These are phyloP conservation scores for Russula griseocarnosa DNA, from an alignment of 768 basidiomycete species.

Conservation along the genomic window DNA sequence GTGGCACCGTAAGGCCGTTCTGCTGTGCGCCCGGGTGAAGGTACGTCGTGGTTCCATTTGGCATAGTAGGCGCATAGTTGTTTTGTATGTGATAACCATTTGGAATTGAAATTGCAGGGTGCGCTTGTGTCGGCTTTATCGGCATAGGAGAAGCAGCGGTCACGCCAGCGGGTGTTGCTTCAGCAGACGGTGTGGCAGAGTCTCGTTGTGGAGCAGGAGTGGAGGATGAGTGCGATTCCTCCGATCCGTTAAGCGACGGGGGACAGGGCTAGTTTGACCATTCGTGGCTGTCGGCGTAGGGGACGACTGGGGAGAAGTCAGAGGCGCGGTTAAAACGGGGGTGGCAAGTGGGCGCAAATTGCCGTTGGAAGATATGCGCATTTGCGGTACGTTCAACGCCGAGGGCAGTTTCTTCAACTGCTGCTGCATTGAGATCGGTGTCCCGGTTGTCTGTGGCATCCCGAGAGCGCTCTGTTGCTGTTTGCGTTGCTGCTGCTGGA, in stretches of 20 bases:
- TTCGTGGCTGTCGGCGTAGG: conserved; percentile 25
- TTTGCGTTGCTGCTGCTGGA: conserved; percentile 18
- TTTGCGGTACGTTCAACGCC: conserved; percentile 49
- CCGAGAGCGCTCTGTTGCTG: conserved; percentile 23
- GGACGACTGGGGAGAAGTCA: conserved; percentile 25
- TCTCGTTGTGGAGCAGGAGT: conserved; percentile 22
- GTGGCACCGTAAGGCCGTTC: conserved; percentile 49
- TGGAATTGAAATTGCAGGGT: conserved; percentile 36
- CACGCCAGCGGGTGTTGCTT: conserved; percentile 9
- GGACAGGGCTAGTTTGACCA: conserved; percentile 17
- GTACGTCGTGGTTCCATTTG: conserved; percentile 34
- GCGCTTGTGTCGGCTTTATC: conserved; percentile 49
- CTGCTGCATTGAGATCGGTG: conserved; percentile 56
- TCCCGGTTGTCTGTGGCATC: conserved; percentile 38
- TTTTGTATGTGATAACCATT: conserved; percentile 40
- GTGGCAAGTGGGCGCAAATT: conserved; percentile 49
- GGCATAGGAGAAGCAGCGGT: conserved; percentile 40
- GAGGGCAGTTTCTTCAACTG: conserved; percentile 60
- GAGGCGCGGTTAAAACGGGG: conserved; percentile 39
- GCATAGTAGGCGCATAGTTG: conserved; percentile 44
- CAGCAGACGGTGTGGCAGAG: conserved; percentile 9
- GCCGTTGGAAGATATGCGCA: conserved; percentile 59
- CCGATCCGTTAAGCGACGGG: conserved; percentile 26
- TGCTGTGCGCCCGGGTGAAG: conserved; percentile 37
- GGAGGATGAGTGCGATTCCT: conserved; percentile 25